Evolutionary conservation across 257 asterid genomes (phyloP).

Genomic region (Solanum appendiculatum): DNA sequence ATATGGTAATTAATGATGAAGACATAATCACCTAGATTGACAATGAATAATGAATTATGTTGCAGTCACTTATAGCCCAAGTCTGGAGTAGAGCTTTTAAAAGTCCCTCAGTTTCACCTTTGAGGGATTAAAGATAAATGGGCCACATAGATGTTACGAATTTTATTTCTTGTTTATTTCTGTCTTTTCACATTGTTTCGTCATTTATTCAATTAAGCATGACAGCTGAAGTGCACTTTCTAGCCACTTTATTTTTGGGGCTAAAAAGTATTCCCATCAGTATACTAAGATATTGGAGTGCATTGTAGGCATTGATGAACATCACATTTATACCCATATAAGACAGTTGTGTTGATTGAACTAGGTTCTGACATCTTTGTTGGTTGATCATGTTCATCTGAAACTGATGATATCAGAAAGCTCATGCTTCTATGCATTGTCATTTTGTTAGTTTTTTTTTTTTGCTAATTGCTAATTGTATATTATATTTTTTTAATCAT

Average conservation of each 20-base stretch:
- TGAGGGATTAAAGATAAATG: not conserved
- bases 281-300: not conserved
- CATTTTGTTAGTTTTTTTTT: not conserved
- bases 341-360: not conserved
- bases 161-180: not conserved
- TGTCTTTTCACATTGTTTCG: not conserved
- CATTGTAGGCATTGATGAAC: not conserved
- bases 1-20: not conserved
- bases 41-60: not conserved
- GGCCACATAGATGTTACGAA: not conserved
- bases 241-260: not conserved
- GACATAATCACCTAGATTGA: not conserved
- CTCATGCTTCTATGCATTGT: not conserved
- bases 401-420: not conserved
- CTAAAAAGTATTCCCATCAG: not conserved
- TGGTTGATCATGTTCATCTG: not conserved
- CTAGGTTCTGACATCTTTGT: not conserved
- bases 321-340: not conserved
- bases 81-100: not conserved
- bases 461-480: not conserved
- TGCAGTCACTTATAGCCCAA: not conserved
- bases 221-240: not conserved
- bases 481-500: not conserved
- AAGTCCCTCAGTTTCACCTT: not conserved
- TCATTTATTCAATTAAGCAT: not conserved